These are phyloP conservation scores for Coelastrella sp. DNA, from an alignment of 139 green algal genomes.

Conservation along the genomic window DNA sequence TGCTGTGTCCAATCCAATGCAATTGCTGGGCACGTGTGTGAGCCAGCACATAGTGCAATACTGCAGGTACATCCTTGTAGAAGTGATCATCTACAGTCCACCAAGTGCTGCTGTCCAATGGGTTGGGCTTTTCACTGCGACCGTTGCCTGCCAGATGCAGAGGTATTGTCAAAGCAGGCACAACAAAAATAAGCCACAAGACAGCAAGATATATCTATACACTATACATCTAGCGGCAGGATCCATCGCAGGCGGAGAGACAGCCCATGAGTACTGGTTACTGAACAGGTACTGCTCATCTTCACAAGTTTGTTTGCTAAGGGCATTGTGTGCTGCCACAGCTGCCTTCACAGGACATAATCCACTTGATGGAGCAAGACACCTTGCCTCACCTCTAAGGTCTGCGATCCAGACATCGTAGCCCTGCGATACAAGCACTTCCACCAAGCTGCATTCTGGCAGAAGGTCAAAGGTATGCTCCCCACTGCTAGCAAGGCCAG, in stretches of 20 bases:
- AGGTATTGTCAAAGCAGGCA: neutral
- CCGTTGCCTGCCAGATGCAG: constrained; percentile 36
- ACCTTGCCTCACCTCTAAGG: constrained; percentile 25
- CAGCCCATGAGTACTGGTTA: too few relatives aligned
- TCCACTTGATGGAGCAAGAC: neutral
- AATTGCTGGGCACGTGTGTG: constrained; percentile 21
- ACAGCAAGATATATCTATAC: neutral
- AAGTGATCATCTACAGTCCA: constrained; percentile 52
- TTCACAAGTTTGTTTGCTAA: too few relatives aligned
- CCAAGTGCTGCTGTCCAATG: constrained; percentile 37
- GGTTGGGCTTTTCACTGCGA: constrained; percentile 34
- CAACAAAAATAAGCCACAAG: neutral
- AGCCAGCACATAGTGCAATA: constrained; percentile 37
- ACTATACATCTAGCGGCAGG: too few relatives aligned
- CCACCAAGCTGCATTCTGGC: constrained; percentile 18
- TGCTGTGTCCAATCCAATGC: constrained; percentile 53
- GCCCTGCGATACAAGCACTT: constrained; percentile 16
- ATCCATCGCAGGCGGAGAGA: too few relatives aligned
- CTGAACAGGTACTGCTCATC: too few relatives aligned
- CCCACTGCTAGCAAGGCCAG: constrained; percentile 37
- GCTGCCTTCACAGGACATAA: neutral
- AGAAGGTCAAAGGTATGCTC: constrained; percentile 46
- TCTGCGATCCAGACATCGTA: constrained; percentile 50
- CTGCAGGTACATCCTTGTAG: constrained; percentile 28
- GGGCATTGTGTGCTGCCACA: neutral